Evolutionary conservation across 441 rosid species (phyloP).

Genomic region (Erysimum cheiri): DNA sequence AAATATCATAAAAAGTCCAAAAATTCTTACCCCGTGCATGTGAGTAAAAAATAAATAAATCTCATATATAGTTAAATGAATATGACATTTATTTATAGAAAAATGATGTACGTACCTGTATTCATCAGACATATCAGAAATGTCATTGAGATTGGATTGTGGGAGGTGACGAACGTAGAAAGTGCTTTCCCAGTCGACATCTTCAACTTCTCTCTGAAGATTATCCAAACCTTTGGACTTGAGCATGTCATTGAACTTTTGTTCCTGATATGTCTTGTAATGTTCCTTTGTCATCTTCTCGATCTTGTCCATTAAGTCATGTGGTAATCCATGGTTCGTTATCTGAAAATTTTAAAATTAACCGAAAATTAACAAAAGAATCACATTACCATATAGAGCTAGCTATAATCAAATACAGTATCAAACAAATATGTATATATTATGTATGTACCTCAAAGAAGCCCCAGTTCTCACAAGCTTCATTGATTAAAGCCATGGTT

Average conservation of each 20-base stretch:
- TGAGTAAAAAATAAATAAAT: neutral
- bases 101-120: conserved; percentile 51
- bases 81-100: neutral
- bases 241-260: conserved; percentile 67
- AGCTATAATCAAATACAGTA: neutral
- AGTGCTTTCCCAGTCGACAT: conserved; percentile 77
- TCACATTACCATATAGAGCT: conserved; percentile 12
- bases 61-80: neutral
- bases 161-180: conserved; percentile 70
- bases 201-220: conserved; percentile 56
- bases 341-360: conserved; percentile 51
- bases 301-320: conserved; percentile 65
- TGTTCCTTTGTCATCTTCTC: conserved; percentile 72
- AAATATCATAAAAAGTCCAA: neutral
- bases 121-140: conserved; percentile 59
- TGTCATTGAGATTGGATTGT: conserved; percentile 52
- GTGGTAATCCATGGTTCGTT: conserved; percentile 67
- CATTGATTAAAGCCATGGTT: conserved; percentile 55
- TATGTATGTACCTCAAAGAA: conserved; percentile 66
- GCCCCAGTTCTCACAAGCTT: conserved; percentile 87
- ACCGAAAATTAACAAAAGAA: neutral
- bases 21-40: neutral
- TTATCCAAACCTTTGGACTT: conserved; percentile 56
- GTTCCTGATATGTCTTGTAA: conserved; percentile 58
- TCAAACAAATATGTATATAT: neutral